A percentile compares a stretch with the other conserved stretches of the same genome.
phyloP scores from a whole-genome alignment of 768 basidiomycete species.

The Tricholoma furcatifolium region DNA sequence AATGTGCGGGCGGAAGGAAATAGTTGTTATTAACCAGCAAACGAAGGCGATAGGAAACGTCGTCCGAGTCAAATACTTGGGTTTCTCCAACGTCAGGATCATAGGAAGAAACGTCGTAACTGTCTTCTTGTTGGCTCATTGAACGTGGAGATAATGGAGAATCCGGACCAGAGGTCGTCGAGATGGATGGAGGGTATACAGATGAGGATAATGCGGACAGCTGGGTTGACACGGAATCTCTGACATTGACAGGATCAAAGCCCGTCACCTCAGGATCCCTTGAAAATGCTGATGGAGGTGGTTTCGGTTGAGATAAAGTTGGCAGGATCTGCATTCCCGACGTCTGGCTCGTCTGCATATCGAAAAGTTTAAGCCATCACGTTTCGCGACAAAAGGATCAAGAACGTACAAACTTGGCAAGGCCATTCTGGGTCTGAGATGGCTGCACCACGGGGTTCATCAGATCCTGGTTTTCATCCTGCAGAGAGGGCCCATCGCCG shows the following conservation, averaged over 20 bases:
- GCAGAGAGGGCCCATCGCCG: neutral
- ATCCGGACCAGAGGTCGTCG: slow-evolving; percentile 60
- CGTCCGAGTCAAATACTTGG: slow-evolving; percentile 64
- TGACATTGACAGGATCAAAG: slow-evolving; percentile 32
- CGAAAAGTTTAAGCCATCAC: slow-evolving; percentile 6
- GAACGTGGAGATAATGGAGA: slow-evolving; percentile 66
- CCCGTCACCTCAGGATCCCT: slow-evolving; percentile 45
- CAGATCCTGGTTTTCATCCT: slow-evolving; percentile 2
- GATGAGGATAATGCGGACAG: slow-evolving; percentile 73
- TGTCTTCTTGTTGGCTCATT: slow-evolving; percentile 39
- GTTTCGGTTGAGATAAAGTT: slow-evolving; percentile 25
- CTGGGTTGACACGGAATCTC: slow-evolving; percentile 62
- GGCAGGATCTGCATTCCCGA: slow-evolving; percentile 21
- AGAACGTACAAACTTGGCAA: slow-evolving; percentile 35
- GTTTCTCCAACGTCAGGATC: slow-evolving; percentile 48
- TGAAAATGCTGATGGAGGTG: slow-evolving; percentile 47
- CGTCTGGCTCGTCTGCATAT: slow-evolving; percentile 16
- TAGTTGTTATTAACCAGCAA: slow-evolving; percentile 86
- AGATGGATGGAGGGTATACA: slow-evolving; percentile 73
- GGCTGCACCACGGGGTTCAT: slow-evolving; percentile 4
- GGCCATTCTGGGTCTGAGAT: slow-evolving; percentile 15
- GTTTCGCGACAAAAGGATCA: slow-evolving; percentile 5
- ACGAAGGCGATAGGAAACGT: slow-evolving; percentile 81
- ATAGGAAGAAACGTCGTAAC: slow-evolving; percentile 45
- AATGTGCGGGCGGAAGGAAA: slow-evolving; percentile 85